Base-by-base conservation (phyloP, 2,329 filamentous ascomycete species). In the Cladosporium sp. region DNA sequence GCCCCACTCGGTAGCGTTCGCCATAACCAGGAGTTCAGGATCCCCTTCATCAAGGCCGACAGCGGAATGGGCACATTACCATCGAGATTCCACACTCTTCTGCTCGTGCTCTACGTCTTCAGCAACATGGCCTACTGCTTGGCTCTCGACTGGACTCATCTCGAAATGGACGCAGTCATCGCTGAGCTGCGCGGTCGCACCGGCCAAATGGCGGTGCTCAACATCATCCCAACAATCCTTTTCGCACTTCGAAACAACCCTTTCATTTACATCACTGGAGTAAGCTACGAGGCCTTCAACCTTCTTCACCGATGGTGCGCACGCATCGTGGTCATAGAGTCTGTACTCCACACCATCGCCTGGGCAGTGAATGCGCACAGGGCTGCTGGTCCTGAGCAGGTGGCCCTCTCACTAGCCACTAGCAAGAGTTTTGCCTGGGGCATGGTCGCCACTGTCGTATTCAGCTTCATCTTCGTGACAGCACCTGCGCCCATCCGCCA, bases 281-380 rank as follows among this genome's bases (percentile, higher is more conserved):
- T 97, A 66, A 92, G 88, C 67, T 98, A 96, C 71, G 93, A 97
- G 68, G 95, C 91, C 0, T 97, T 94, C 77, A 97, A 97, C 67
- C 82, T 93, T 7, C 73, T 93, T 43, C 88, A 94, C 67, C 80
- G 88, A 56, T 94, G 88, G 87, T 79, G 88, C 54, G 88, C 87
- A 22, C 80, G 88, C 20, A 80, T 91, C 38, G 79, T 86, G 35
- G 79, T 88, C 19, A 51, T 84, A 2, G 83, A 92, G 65, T 71
- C 78, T n/a, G 59, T 89, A 41, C 74, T 85, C 12, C 88, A 94
- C 69, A 84, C 83, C 2, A 60, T 80, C 32, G 80, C 81, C 38
- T 96, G 90, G 87, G 72, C 82, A 18, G 78, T 87, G 58, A 88
- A 90, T 51, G 84, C 66, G 4, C 53, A 59, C 22, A 30, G 79